Base-by-base conservation (phyloP, 805 yeast genomes). In the Pichia heedii region DNA sequence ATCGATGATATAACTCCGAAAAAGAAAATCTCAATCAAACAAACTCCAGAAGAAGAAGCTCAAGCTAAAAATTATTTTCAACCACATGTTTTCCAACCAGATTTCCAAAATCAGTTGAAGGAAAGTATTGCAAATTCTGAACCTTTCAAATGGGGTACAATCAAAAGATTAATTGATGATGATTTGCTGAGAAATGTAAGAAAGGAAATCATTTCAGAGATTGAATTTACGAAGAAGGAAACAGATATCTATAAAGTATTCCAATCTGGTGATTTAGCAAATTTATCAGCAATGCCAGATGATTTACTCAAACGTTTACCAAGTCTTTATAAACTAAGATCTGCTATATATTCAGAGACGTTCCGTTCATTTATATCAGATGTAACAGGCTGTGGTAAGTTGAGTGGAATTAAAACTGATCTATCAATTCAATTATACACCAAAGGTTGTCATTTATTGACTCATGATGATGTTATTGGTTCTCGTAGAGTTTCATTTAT, bases 401-500 rank as follows among this genome's bases (percentile, higher is more conserved):
- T 93, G 37, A 84, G 95, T 51, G 97, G 96, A n/a, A 54, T 72
- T 33, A 86, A 87, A 60, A 88, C 94, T 32, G 99, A 93, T 59
- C 81, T 93, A 80, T 81, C 94, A 48, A 77, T 93, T 52, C 90
- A 93, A 58, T 81, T 94, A 3, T 93, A 93, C 61, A 81, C 83
- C 39, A 84, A 86, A 54, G 94, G 96, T 2, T 93, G 97, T 57
- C 99, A 93, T 64, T 68, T 93, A 45, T 69, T 93, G 49, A 87
- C 95, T 4, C 99, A 93, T 60, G 99, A 93, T 64, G 99, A 93
- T 61, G 98, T 93, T 27, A 93, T 93, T 58, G 98, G 97, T 1
- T 81, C 96, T 1, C 71, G 99, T 58, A 70, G 97, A 46, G 89
- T 93, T 26, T 84, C 96, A 53, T 93, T 89, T 57, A 94, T 94